These are phyloP conservation scores for Dicorynia guianensis DNA, from an alignment of 306 rosid species.

Conservation along the genomic window DNA sequence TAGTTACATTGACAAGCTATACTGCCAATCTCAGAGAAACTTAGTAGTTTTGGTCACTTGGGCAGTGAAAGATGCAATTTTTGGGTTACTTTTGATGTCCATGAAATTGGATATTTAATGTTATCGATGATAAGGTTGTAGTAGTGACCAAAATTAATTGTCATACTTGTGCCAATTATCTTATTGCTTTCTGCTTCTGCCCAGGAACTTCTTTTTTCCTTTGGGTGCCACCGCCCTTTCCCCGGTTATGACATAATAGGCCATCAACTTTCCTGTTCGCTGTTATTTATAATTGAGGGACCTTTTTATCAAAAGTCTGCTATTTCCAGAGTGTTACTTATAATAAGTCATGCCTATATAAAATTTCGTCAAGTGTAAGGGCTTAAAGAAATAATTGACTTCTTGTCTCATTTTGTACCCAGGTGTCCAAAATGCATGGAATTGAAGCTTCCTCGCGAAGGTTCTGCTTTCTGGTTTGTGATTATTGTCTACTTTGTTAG, in stretches of 20 bases:
- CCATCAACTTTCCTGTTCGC: too few species aligned
- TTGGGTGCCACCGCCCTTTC: too few species aligned
- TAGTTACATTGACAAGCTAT: too few species aligned
- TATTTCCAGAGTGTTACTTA: too few species aligned
- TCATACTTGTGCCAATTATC: too few species aligned
- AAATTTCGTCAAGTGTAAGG: background rate
- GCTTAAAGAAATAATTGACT: background rate
- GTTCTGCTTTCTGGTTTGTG: constrained; percentile 92
- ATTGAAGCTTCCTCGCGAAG: constrained; percentile 89
- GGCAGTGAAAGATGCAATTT: constrained; percentile 1
- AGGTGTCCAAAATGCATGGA: constrained; percentile 97
- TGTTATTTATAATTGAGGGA: too few species aligned
- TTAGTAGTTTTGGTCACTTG: background rate
- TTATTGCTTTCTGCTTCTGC: too few species aligned
- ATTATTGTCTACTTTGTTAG: constrained; percentile 15
- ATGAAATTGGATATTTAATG: constrained; percentile 6
- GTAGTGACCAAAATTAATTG: background rate
- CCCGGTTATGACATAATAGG: too few species aligned
- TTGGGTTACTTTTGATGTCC: background rate
- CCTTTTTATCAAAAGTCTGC: too few species aligned
- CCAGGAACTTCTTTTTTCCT: too few species aligned
- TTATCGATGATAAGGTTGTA: constrained; percentile 12
- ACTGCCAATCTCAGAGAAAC: background rate
- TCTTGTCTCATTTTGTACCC: background rate
- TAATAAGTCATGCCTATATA: too few species aligned